Evolutionary conservation across 225 moss, liverwort and hornwort genomes (phyloP).

Genomic region (Pseudisothecium myosuroides): DNA sequence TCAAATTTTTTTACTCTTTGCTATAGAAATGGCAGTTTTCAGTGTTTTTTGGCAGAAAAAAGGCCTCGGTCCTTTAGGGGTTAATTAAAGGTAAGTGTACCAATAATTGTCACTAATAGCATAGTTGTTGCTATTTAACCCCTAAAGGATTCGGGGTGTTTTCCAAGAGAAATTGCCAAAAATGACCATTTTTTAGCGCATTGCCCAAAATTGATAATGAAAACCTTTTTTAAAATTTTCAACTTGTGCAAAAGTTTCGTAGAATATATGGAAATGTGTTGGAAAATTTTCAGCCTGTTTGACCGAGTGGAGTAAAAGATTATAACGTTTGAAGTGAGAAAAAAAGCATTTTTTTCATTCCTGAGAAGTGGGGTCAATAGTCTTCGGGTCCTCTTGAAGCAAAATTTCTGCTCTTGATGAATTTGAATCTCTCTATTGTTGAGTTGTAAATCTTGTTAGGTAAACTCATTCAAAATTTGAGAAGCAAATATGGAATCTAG

Average conservation of each 20-base stretch:
- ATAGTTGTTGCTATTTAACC: no score
- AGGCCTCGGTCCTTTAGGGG: no score
- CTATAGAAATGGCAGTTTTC: no score
- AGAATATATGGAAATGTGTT: not conserved
- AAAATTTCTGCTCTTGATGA: not conserved
- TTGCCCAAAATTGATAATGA: not conserved
- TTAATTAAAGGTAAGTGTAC: not conserved
- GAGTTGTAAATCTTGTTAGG: not conserved
- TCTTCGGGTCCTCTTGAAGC: not conserved
- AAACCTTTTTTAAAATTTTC: not conserved
- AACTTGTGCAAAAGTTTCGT: not conserved
- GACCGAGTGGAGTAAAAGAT: rapidly evolving
- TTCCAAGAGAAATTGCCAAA: not conserved
- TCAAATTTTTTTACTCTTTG: no score
- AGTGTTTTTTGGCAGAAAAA: no score
- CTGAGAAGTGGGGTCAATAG: rapidly evolving
- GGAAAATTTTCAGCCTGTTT: not conserved
- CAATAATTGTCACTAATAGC: not conserved
- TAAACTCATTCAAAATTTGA: not conserved
- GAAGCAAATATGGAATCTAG: not conserved
- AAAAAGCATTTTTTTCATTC: not conserved
- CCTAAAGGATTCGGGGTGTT: not conserved
- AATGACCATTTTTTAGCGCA: rapidly evolving
- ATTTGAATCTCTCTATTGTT: not conserved
- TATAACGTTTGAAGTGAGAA: not conserved